Percentiles rank a stretch among this genome's conserved stretches.
Evolutionary conservation across 2,329 filamentous ascomycete species (phyloP).

Genomic region (Neonectria neomacrospora): DNA sequence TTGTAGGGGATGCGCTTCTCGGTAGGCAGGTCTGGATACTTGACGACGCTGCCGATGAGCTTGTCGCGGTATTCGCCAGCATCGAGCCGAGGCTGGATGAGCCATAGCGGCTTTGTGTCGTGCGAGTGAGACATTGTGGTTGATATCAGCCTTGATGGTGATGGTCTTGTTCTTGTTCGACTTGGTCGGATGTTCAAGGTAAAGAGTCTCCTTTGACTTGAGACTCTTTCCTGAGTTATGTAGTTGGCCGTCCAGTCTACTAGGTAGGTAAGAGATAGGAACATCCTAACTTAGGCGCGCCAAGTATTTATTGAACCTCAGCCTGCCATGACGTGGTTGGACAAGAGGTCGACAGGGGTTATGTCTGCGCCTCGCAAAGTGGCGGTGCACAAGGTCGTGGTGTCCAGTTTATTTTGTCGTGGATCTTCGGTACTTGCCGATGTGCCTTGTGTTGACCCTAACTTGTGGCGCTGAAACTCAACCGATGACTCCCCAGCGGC

Average conservation of each 20-base stretch:
- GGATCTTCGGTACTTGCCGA: not conserved
- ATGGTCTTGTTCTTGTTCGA: not conserved
- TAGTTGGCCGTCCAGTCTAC: not conserved
- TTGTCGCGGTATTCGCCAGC: slow-evolving; percentile 24
- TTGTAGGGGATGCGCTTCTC: slow-evolving; percentile 25
- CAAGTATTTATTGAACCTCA: slow-evolving; percentile 16
- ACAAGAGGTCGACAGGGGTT: slow-evolving; percentile 11
- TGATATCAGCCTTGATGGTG: not conserved
- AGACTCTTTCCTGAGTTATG: not conserved
- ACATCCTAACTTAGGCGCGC: not conserved
- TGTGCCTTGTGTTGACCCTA: not conserved
- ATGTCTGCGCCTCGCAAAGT: slow-evolving; percentile 13
- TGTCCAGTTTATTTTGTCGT: not conserved
- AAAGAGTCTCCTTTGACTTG: not conserved
- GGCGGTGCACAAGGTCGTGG: no score
- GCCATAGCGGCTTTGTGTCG: slow-evolving; percentile 25
- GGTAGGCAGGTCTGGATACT: slow-evolving; percentile 18
- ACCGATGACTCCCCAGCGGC: not conserved
- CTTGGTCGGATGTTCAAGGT: not conserved
- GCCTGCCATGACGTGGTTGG: slow-evolving; percentile 23
- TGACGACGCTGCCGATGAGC: slow-evolving; percentile 25
- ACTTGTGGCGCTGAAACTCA: not conserved
- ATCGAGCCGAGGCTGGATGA: slow-evolving; percentile 21
- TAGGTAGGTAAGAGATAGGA: not conserved
- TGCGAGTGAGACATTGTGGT: slow-evolving; percentile 18